Conservation (phyloP, 1,139 yeast species). For the Protomyces inouyei region DNA sequence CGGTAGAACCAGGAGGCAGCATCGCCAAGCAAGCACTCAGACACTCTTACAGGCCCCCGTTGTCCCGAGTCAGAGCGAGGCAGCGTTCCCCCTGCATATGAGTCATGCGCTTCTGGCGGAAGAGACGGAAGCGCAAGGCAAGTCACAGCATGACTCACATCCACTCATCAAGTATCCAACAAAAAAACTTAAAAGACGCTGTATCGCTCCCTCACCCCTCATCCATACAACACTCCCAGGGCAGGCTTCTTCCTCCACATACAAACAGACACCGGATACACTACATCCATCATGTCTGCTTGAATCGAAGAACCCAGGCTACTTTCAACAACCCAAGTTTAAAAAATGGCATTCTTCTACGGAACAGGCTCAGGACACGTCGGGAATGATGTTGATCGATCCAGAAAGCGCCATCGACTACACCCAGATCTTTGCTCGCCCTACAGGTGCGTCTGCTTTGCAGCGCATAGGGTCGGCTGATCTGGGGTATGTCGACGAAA, state of each 20-base stretch:
- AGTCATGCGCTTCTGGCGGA: background rate
- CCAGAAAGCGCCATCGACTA: conserved; percentile 27
- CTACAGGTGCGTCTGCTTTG: background rate
- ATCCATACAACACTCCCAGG: background rate
- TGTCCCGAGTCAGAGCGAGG: background rate
- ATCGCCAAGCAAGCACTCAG: background rate
- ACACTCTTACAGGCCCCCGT: background rate
- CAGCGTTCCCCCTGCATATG: background rate
- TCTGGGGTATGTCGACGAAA: background rate
- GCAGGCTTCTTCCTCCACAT: background rate
- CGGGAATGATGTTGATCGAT: conserved; percentile 27
- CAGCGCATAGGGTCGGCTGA: background rate
- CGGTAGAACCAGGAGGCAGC: background rate
- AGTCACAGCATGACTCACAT: background rate
- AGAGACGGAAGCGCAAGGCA: background rate
- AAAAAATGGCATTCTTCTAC: conserved; percentile 22
- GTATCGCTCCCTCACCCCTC: background rate
- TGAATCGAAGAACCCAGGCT: conserved; percentile 20
- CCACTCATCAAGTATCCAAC: too few species aligned
- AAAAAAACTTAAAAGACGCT: too few species aligned
- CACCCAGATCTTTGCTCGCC: background rate
- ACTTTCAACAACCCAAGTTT: conserved; percentile 15
- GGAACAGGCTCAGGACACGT: conserved; percentile 4
- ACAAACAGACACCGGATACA: background rate
- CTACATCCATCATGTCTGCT: conserved; percentile 16